phyloP scores from a whole-genome alignment of 805 yeast species.

The Cyberlindnera lachancei region DNA sequence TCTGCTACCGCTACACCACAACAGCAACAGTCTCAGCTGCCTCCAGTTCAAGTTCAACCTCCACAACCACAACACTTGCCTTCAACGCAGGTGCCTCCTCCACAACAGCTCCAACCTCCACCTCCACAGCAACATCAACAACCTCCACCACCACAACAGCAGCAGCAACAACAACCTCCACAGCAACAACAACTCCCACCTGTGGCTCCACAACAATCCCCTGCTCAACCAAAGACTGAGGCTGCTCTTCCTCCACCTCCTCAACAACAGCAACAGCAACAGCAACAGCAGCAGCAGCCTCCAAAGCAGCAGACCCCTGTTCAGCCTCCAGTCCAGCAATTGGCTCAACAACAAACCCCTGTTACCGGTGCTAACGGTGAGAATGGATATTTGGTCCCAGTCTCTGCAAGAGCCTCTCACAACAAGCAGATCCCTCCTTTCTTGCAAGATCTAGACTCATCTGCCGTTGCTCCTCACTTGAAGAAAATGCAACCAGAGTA shows the following conservation, averaged over 20 bases:
- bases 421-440: constrained; percentile 77
- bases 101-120: constrained; percentile 21
- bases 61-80: constrained; percentile 23
- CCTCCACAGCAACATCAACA: constrained; percentile 18
- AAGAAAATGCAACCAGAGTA: constrained; percentile 81
- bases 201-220: constrained; percentile 23
- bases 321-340: constrained; percentile 17
- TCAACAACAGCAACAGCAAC: constrained; percentile 18
- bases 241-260: constrained; percentile 7
- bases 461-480: constrained; percentile 64
- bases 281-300: constrained; percentile 5
- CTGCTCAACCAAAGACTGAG: constrained; percentile 26
- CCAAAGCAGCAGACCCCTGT: constrained; percentile 13
- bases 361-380: constrained; percentile 16
- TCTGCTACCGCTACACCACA: constrained; percentile 23
- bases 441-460: constrained; percentile 71
- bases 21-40: constrained; percentile 27
- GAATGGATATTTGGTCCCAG: constrained; percentile 31
- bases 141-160: constrained; percentile 21
- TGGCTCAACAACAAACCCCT: constrained; percentile 11
- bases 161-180: constrained; percentile 21
- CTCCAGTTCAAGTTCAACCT: constrained; percentile 26
- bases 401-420: constrained; percentile 37
- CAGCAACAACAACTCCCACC: constrained; percentile 18
- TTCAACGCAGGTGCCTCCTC: constrained; percentile 24